Evolutionary conservation across 345 rosid species (phyloP).

Genomic region (sweet orange (Citrus sinensis)): DNA sequence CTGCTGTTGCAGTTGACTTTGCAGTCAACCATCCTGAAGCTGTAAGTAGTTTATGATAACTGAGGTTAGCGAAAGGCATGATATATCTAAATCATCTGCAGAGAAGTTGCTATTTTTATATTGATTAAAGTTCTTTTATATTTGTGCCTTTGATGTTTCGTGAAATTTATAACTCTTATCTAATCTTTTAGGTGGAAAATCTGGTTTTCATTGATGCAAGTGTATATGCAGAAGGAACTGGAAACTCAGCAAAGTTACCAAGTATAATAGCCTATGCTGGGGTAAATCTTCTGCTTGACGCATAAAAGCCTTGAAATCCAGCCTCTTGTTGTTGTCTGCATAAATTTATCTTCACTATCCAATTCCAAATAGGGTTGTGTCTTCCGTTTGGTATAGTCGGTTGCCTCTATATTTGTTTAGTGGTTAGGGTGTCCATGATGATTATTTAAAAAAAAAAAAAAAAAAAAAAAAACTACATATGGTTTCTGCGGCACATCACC

Average conservation of each 20-base stretch:
- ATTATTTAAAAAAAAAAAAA: neutral
- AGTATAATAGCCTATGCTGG: slow-evolving; percentile 80
- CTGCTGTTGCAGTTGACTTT: slow-evolving; percentile 90
- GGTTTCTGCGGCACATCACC: neutral
- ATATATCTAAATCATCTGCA: neutral
- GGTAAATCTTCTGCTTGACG: slow-evolving; percentile 35
- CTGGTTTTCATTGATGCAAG: slow-evolving; percentile 87
- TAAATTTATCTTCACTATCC: neutral
- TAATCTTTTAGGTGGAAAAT: slow-evolving; percentile 53
- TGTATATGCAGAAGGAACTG: slow-evolving; percentile 90
- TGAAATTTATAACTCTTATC: neutral
- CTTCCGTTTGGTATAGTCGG: neutral
- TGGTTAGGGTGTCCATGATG: neutral
- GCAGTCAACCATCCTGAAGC: slow-evolving; percentile 77
- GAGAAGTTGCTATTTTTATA: neutral
- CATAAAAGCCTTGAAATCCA: neutral
- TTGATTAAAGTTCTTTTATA: neutral
- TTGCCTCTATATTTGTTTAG: neutral
- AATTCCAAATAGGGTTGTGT: neutral
- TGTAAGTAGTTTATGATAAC: slow-evolving; percentile 37
- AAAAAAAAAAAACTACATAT: neutral
- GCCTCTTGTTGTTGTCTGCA: neutral
- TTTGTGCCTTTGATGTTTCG: neutral
- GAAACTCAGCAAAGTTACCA: slow-evolving; percentile 71
- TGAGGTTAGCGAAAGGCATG: slow-evolving; percentile 4